Conservation (phyloP, 2,329 filamentous ascomycete species). For the Kalmusia sp. region DNA sequence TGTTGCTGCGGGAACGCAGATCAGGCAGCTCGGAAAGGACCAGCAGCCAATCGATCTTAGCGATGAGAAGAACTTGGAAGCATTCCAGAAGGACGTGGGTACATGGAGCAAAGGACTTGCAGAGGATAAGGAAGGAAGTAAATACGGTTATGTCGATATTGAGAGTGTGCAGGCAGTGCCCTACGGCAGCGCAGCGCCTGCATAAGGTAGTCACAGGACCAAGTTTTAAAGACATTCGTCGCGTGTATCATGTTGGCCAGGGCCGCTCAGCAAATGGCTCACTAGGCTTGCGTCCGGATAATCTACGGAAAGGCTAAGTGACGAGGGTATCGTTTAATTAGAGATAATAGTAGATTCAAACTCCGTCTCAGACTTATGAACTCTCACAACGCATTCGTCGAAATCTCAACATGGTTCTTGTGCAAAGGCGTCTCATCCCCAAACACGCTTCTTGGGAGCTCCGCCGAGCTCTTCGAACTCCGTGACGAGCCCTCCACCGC, state of each 20-base stretch:
- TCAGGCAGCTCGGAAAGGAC: conserved; percentile 60
- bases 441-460: conserved; percentile 29
- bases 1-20: conserved; percentile 58
- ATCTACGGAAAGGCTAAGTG: not conserved
- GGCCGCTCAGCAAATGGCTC: no score
- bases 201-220: not conserved
- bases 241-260: no score
- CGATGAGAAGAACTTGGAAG: conserved; percentile 54
- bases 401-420: conserved; percentile 12
- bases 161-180: conserved; percentile 45
- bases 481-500: conserved; percentile 19
- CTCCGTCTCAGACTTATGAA: no score
- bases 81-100: conserved; percentile 58
- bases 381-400: not conserved
- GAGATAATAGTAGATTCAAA: no score
- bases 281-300: no score
- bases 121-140: conserved; percentile 46
- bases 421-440: conserved; percentile 36
- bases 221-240: no score
- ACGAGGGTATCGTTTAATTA: not conserved
- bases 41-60: conserved; percentile 62
- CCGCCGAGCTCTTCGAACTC: conserved; percentile 21
- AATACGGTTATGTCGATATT: conserved; percentile 57
- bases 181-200: conserved; percentile 37
- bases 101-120: conserved; percentile 52